Evolutionary conservation across 345 rosid genomes (phyloP).

Genomic region (Aegle marmelos): DNA sequence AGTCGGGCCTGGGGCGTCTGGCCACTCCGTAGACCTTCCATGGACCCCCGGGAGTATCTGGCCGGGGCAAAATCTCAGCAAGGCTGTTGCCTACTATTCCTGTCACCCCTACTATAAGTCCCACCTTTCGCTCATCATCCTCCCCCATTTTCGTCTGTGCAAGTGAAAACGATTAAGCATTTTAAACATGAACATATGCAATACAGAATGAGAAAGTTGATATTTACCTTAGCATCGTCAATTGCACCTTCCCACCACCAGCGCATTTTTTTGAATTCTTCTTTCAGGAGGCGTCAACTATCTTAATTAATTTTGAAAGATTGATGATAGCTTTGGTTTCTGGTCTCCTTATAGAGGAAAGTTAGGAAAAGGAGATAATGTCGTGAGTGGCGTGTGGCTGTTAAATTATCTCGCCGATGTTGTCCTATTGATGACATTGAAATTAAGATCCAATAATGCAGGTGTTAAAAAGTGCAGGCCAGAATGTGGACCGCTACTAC

Average conservation of each 20-base stretch:
- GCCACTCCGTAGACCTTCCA: constrained; percentile 98
- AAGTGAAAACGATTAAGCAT: background rate
- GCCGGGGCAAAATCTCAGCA: constrained; percentile 81
- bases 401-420: no score
- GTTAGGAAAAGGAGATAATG: no score
- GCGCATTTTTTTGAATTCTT: constrained; percentile 20
- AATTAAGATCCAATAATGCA: no score
- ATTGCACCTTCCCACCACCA: constrained; percentile 49
- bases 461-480: no score
- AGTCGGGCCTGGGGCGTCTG: constrained; percentile 71
- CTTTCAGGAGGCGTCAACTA: no score
- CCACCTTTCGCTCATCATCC: constrained; percentile 73
- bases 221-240: constrained; percentile 29
- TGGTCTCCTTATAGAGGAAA: no score
- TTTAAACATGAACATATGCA: background rate
- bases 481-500: no score
- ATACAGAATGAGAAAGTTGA: background rate
- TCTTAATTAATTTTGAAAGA: no score
- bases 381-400: no score
- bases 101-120: constrained; percentile 72
- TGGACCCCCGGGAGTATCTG: constrained; percentile 90
- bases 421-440: no score
- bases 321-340: no score
- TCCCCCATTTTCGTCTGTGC: constrained; percentile 67
- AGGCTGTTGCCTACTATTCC: constrained; percentile 92